Percentiles rank a stretch among this genome's conserved stretches.
Conservation (phyloP, 2,329 filamentous ascomycete genomes). For the Aspergillus fischeri region DNA sequence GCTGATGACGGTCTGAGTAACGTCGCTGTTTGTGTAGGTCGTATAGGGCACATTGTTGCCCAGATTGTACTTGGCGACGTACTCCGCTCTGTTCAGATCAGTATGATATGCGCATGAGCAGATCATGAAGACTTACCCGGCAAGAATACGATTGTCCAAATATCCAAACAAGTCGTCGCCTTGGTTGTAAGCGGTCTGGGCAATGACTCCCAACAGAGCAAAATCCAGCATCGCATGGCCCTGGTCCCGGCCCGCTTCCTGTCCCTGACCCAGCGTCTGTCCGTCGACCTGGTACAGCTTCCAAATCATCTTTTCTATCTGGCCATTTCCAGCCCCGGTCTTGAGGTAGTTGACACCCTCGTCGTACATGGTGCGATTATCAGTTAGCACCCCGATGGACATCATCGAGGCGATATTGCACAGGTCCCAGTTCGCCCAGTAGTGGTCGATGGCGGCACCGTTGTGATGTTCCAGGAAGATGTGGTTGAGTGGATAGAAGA, state of each 20-base stretch:
- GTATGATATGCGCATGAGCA: not conserved
- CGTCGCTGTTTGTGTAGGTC: constrained; percentile 37
- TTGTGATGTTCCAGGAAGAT: constrained; percentile 39
- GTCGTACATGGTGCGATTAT: constrained; percentile 41
- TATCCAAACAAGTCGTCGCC: constrained; percentile 40
- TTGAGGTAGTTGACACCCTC: constrained; percentile 41
- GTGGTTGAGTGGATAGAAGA: constrained; percentile 40
- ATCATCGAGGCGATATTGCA: constrained; percentile 41
- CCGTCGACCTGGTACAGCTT: constrained; percentile 10
- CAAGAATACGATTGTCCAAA: constrained; percentile 32
- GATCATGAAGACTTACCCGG: constrained; percentile 22
- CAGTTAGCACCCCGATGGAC: constrained; percentile 42
- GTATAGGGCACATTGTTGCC: constrained; percentile 43
- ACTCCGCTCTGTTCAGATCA: constrained; percentile 4
- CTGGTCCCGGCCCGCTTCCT: constrained; percentile 45
- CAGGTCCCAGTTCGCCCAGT: constrained; percentile 46
- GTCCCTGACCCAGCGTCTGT: constrained; percentile 34
- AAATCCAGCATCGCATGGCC: constrained; percentile 43
- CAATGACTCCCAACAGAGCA: constrained; percentile 38
- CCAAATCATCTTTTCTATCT: constrained; percentile 5
- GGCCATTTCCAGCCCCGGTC: constrained; percentile 36
- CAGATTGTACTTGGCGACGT: constrained; percentile 40
- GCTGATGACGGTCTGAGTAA: constrained; percentile 33
- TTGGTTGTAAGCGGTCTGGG: constrained; percentile 43
- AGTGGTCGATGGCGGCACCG: constrained; percentile 30